These are phyloP conservation scores for Fraxinus dipetala DNA, from an alignment of 305 asterid genomes.

Conservation along the genomic window DNA sequence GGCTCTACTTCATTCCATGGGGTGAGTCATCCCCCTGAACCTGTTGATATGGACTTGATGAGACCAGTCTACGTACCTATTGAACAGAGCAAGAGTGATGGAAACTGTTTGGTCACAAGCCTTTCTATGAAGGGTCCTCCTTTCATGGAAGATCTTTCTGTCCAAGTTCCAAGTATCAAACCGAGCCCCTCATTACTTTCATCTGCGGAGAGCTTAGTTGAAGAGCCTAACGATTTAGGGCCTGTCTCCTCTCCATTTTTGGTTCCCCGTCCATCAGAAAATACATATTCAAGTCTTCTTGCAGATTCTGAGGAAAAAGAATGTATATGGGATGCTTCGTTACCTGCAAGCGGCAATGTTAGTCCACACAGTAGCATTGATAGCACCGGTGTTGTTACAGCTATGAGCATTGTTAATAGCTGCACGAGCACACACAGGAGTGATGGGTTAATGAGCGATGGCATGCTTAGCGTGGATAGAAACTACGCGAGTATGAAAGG, in stretches of 20 bases:
- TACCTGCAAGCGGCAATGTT: slow-evolving; percentile 92
- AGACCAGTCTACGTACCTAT: slow-evolving; percentile 76
- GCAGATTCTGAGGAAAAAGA: slow-evolving; percentile 76
- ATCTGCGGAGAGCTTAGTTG: slow-evolving; percentile 55
- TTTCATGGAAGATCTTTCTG: slow-evolving; percentile 58
- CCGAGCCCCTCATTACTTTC: slow-evolving; percentile 48
- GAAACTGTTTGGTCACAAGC: slow-evolving; percentile 49
- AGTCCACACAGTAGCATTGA: slow-evolving; percentile 95
- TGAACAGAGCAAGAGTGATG: slow-evolving; percentile 48
- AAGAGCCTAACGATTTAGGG: slow-evolving; percentile 46
- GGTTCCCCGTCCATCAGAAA: slow-evolving; percentile 56
- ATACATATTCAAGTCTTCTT: slow-evolving; percentile 48
- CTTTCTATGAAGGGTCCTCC: slow-evolving; percentile 63
- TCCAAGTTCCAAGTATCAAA: slow-evolving; percentile 48
- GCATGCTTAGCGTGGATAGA: slow-evolving; percentile 75
- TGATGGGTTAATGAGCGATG: slow-evolving; percentile 85
- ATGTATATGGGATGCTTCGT: slow-evolving; percentile 87
- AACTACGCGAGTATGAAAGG: slow-evolving; percentile 65
- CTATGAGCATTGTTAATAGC: slow-evolving; percentile 87
- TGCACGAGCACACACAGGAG: slow-evolving; percentile 74
- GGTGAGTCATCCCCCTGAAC: slow-evolving; percentile 93
- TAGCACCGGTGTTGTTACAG: slow-evolving; percentile 57
- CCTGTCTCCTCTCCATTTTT: slow-evolving; percentile 54
- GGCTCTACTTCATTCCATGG: slow-evolving; percentile 93
- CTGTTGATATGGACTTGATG: slow-evolving; percentile 70